These are phyloP conservation scores for Pneumocystis oryctolagi DNA, from an alignment of 1,139 yeast genomes.

Conservation along the genomic window DNA sequence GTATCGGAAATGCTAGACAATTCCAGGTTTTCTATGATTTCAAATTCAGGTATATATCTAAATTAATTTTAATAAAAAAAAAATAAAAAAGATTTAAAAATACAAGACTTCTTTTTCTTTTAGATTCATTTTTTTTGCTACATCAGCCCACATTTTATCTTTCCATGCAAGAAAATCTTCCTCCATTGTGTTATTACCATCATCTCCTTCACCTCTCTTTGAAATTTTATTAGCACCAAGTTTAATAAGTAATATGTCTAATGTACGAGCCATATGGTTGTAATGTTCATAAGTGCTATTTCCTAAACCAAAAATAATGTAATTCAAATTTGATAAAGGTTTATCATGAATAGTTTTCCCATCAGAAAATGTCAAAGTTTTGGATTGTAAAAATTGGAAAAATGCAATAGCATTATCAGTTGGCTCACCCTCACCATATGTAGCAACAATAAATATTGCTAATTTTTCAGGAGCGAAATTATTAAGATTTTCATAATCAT, in stretches of 20 bases:
- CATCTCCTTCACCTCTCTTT: slow-evolving; percentile 78
- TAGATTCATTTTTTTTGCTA: slow-evolving; percentile 36
- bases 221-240: slow-evolving; percentile 66
- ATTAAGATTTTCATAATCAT: slow-evolving; percentile 64
- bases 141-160: slow-evolving; percentile 36
- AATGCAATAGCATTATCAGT: slow-evolving; percentile 83
- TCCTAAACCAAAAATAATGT: slow-evolving; percentile 76
- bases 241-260: slow-evolving; percentile 35
- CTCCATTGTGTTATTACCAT: slow-evolving; percentile 85
- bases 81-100: slow-evolving; percentile 22
- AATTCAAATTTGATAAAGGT: slow-evolving; percentile 48
- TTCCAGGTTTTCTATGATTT: slow-evolving; percentile 25
- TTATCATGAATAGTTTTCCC: slow-evolving; percentile 29
- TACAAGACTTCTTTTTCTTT: slow-evolving; percentile 45
- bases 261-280: slow-evolving; percentile 65
- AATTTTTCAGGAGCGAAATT: slow-evolving; percentile 41
- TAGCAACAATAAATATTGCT: slow-evolving; percentile 67
- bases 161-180: slow-evolving; percentile 93
- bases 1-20: slow-evolving; percentile 24
- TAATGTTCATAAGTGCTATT: slow-evolving; percentile 84
- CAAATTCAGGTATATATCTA: slow-evolving; percentile 50
- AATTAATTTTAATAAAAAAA: slow-evolving; percentile 36
- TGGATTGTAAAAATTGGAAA: slow-evolving; percentile 28
- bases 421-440: slow-evolving; percentile 97
- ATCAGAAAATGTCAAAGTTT: slow-evolving; percentile 24